phyloP scores from a whole-genome alignment of 2,329 filamentous ascomycete genomes.

The Ilyonectria mors-panacis region DNA sequence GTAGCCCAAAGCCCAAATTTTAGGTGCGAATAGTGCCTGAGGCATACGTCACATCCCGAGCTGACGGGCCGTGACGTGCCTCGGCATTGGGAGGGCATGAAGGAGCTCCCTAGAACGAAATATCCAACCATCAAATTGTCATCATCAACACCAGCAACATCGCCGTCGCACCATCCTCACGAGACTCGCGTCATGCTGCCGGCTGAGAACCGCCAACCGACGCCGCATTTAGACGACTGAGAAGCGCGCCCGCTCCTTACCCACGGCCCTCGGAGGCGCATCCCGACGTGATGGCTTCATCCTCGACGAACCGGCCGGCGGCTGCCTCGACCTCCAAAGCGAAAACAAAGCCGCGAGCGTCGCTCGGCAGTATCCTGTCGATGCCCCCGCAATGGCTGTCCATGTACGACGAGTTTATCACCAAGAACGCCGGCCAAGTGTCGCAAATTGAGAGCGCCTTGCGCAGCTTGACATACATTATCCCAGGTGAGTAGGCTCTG shows the following conservation, averaged over 20 bases:
- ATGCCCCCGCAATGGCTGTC: constrained; percentile 76
- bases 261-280: constrained; percentile 14
- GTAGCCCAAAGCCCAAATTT: neutral
- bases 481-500: constrained; percentile 74
- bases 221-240: constrained; percentile 27
- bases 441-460: constrained; percentile 95
- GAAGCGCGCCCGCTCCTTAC: constrained; percentile 24
- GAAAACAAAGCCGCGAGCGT: constrained; percentile 40
- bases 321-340: constrained; percentile 40
- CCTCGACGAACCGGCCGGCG: constrained; percentile 37
- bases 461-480: constrained; percentile 94
- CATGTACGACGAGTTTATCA: constrained; percentile 91
- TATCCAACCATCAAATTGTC: constrained; percentile 30
- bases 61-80: constrained; percentile 42
- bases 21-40: constrained; percentile 39
- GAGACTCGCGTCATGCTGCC: constrained; percentile 24
- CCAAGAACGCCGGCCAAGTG: constrained; percentile 93
- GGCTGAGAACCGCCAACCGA: neutral
- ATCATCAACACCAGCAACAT: constrained; percentile 30
- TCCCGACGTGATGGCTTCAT: constrained; percentile 39
- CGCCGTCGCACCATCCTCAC: constrained; percentile 8
- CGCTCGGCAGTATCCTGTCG: constrained; percentile 61
- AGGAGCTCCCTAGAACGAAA: constrained; percentile 22
- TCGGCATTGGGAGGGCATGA: constrained; percentile 38
- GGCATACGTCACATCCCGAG: constrained; percentile 43